A percentile compares a stretch with the other conserved stretches of the same genome.
Conservation (phyloP, 73 alveolate species). For the Symbiodinium natans region DNA sequence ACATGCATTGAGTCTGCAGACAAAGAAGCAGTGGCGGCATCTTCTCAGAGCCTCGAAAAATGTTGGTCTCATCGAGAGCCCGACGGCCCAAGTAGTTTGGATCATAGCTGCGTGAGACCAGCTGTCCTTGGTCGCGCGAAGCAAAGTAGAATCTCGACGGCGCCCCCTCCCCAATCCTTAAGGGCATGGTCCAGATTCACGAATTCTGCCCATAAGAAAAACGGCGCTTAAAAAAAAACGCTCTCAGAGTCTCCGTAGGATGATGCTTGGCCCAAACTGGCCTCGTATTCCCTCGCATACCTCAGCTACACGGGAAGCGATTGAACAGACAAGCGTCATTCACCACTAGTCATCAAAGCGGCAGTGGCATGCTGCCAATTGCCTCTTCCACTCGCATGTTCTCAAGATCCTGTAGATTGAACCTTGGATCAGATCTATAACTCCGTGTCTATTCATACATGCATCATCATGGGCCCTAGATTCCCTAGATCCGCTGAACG, state of each 20-base stretch:
- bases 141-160: too few relatives aligned
- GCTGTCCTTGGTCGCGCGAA: conserved; percentile 35
- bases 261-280: conserved; percentile 55
- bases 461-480: too few relatives aligned
- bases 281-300: conserved; percentile 82
- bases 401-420: conserved; percentile 70
- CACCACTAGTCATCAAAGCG: neutral
- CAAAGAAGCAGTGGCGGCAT: conserved; percentile 59
- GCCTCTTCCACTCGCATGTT: conserved; percentile 86
- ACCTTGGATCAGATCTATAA: too few relatives aligned
- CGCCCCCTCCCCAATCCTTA: neutral
- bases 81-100: conserved; percentile 62
- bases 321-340: neutral
- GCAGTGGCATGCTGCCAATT: conserved; percentile 73
- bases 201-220: too few relatives aligned
- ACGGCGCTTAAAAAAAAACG: too few relatives aligned
- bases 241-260: conserved; percentile 38
- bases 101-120: conserved; percentile 67
- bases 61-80: conserved; percentile 91
- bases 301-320: neutral
- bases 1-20: too few relatives aligned
- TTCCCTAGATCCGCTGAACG: too few relatives aligned
- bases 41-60: conserved; percentile 69
- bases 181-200: too few relatives aligned
- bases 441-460: too few relatives aligned